Evolutionary conservation across 192 early-diverging fungal genomes (phyloP), one percentile per base, ranked within the genome.

Genomic region (Chytriomyces sp.): DNA sequence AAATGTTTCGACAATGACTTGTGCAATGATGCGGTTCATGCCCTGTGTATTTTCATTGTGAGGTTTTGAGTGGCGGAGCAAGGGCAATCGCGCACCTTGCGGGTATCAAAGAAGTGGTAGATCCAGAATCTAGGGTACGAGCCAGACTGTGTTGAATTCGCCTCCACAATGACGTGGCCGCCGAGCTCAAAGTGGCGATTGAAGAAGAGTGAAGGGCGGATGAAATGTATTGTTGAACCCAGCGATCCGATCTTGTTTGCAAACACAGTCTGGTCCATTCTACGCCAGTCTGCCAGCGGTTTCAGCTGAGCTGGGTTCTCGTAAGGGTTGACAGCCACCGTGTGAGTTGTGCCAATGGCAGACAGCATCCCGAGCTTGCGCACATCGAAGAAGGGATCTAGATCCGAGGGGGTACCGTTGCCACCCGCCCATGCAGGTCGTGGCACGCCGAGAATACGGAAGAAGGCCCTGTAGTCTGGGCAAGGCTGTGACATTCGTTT

Each of bases 161-260:
- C 60, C 37, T 62, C 26, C 28, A 62, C 60, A 37, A 62, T 36
- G 7, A 62, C 19, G 38, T 36, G 19, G 14, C 17, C 33, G 37
- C 60, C 60, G 14, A 62, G 14, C 60, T 62, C 60, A 37, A 37
- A 62, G 38, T 62, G 60, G 17, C 38, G 31, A 14, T 62, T 62
- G n/a, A 33, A 31, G 37, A 62, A 62, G 10, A 33, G 17, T 3
- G 17, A n/a, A 19, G 37, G n/a, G 3, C 37, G 17, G 14, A 62
- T 17, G 14, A 22, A 62, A 37, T 12, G 36, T 37, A 62, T 62
- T 10, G 37, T n/a, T 38, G 60, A 32, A n/a, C 60, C 60, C 14
- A 62, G n/a, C 2, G 60, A 62, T 10, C 26, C 14, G 17, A 62
- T 37, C 37, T 62, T 62, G 14, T 62, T 12, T 12, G 10, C 26